Base-by-base conservation (phyloP, 2,329 filamentous ascomycete genomes). In the Diaporthe sp. region DNA sequence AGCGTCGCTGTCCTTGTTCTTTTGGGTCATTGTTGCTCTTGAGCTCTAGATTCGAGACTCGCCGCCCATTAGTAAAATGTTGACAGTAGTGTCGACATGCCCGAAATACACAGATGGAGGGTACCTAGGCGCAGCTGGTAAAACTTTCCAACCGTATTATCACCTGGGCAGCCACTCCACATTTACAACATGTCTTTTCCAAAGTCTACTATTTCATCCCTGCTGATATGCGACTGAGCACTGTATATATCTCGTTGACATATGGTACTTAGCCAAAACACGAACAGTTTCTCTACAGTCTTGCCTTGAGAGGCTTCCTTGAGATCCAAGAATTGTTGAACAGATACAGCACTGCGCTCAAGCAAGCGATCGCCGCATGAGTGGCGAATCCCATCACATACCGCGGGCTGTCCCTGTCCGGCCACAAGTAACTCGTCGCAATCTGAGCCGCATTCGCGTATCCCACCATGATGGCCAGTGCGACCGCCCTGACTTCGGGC, bases 391-490 rank as follows among this genome's bases (percentile, higher is more conserved):
- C 58, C 58, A 64, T 64, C 4, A 64, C 38, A n/a, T 64, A 45
- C 2, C 58, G n/a, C 17, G 58, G 58, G 1, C n/a, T 28, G 38
- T 64, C 58, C 15, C 38, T 45, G 4, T 64, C 58, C 1, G 58
- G 58, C 58, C 58, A 64, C 17, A 64, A 28, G 40, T 64, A 64
- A 28, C 58, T 64, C 15, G 58, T 64, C n/a, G 58, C 58, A 22
- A 64, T 64, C 38, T 64, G 58, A 12, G 58, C 58, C 13, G 38
- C 58, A 30, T 64, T 64, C 35, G 58, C 58, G 25, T 45, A 64
- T 4, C 58, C 58, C 2, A 64, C 58, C 58, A 64, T 64, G 25
- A 64, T 64, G 40, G 60, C 40, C 40, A 64, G 19, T 0, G 40
- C 60, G 9, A 64, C 60, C 15, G 60, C 15, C 40, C 60, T 64